Evolutionary conservation across 192 early-diverging fungal genomes (phyloP).

Genomic region (Paraglomus brasilianum): DNA sequence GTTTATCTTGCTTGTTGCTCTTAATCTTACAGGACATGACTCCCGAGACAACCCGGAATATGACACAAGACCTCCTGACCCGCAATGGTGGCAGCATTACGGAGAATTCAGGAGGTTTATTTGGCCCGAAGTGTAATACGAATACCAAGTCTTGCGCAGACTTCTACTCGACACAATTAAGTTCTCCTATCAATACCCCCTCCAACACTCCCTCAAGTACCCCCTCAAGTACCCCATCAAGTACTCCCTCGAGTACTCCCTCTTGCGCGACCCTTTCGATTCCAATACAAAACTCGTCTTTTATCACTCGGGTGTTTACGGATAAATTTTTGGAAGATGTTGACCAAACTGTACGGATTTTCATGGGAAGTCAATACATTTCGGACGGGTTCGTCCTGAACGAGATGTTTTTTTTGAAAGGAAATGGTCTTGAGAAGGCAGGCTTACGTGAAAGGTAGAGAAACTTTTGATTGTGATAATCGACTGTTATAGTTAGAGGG

Average conservation of each 20-base stretch:
- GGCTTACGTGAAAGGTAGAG: constrained; percentile 13
- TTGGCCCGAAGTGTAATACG: background rate
- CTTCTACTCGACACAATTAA: too few species aligned
- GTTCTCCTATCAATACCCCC: too few species aligned
- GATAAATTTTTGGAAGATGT: too few species aligned
- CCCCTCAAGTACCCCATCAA: too few species aligned
- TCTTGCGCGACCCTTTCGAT: too few species aligned
- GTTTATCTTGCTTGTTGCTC: background rate
- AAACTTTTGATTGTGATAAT: background rate
- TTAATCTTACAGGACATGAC: constrained; percentile 5
- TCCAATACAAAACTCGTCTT: too few species aligned
- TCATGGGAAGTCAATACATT: background rate
- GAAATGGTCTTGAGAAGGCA: constrained; percentile 3
- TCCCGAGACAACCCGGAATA: background rate
- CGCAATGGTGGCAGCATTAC: background rate
- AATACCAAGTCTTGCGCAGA: background rate
- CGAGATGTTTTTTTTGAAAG: constrained; percentile 5
- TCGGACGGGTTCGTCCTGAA: background rate
- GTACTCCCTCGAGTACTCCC: too few species aligned
- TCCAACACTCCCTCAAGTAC: too few species aligned
- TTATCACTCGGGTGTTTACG: too few species aligned
- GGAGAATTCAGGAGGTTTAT: background rate
- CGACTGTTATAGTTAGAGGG: too few species aligned
- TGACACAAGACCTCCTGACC: constrained; percentile 8
- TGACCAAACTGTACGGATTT: too few species aligned